Conservation (phyloP, 2,329 filamentous ascomycete genomes). For the Aspergillus brasiliensis region DNA sequence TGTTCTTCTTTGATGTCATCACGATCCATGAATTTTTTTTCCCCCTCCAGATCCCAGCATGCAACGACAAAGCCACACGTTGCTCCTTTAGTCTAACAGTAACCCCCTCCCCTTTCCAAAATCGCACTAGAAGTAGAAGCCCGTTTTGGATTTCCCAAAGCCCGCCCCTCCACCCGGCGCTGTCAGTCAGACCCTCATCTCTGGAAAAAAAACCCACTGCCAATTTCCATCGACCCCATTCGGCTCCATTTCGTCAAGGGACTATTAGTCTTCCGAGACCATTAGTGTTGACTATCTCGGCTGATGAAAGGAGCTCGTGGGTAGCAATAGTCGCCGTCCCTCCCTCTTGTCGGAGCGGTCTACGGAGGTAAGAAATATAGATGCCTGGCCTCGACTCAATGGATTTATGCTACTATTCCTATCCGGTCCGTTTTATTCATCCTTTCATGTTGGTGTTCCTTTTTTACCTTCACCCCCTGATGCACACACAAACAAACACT, state of each 20-base stretch:
- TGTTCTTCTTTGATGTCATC: not conserved
- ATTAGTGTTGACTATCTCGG: not conserved
- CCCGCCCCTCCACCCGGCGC: not conserved
- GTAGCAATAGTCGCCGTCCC: not conserved
- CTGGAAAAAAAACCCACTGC: not conserved
- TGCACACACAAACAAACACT: not conserved
- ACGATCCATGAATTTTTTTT: too few species aligned
- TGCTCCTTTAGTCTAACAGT: not conserved
- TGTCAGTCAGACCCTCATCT: not conserved
- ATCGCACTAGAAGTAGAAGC: constrained; percentile 4
- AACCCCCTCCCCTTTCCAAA: not conserved
- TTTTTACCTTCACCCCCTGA: not conserved
- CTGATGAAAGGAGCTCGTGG: not conserved
- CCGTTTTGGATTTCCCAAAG: not conserved
- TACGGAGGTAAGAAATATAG: not conserved
- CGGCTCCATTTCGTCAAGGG: not conserved
- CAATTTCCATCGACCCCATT: constrained; percentile 6
- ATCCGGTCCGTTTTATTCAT: not conserved
- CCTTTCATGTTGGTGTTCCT: not conserved
- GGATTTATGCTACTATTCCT: not conserved
- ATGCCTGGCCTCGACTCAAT: not conserved
- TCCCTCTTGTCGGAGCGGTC: not conserved
- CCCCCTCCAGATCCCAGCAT: not conserved
- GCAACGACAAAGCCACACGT: not conserved
- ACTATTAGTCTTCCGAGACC: constrained; percentile 1